phyloP scores from a whole-genome alignment of 768 basidiomycete genomes.

The Suillus decipiens region DNA sequence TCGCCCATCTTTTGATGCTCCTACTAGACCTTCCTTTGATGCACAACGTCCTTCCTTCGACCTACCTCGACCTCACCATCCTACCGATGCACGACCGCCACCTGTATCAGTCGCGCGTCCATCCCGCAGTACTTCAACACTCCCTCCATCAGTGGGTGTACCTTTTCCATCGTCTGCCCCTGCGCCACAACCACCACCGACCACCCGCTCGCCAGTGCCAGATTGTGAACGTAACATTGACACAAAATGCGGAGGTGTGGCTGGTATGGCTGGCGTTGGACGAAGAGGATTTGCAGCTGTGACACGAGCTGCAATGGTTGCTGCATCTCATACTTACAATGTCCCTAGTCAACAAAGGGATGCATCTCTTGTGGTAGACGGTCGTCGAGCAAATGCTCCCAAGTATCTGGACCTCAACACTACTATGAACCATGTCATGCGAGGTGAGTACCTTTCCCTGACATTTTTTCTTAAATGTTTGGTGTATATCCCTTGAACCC shows the following conservation, averaged over 20 bases:
- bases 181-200: conserved; percentile 9
- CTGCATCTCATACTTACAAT: conserved; percentile 21
- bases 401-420: conserved; percentile 50
- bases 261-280: conserved; percentile 92
- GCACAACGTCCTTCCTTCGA: conserved; percentile 20
- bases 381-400: conserved; percentile 38
- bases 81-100: conserved; percentile 2
- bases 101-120: conserved; percentile 12
- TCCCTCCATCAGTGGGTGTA: conserved; percentile 17
- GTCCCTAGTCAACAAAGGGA: background rate
- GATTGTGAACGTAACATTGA: conserved; percentile 44
- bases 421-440: conserved; percentile 29
- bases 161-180: conserved; percentile 20
- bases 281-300: conserved; percentile 79
- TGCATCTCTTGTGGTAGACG: conserved; percentile 16
- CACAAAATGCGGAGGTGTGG: conserved; percentile 74
- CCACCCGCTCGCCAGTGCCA: conserved; percentile 17
- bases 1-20: conserved; percentile 8
- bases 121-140: conserved; percentile 11
- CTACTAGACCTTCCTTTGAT: conserved; percentile 8
- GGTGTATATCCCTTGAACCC: background rate
- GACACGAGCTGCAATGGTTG: conserved; percentile 60
- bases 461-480: conserved; percentile 1
- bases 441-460: conserved; percentile 26
- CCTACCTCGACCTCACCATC: background rate